phyloP scores from a whole-genome alignment of 495 filamentous ascomycete genomes.

The Melanomma pulvis-pyrius region DNA sequence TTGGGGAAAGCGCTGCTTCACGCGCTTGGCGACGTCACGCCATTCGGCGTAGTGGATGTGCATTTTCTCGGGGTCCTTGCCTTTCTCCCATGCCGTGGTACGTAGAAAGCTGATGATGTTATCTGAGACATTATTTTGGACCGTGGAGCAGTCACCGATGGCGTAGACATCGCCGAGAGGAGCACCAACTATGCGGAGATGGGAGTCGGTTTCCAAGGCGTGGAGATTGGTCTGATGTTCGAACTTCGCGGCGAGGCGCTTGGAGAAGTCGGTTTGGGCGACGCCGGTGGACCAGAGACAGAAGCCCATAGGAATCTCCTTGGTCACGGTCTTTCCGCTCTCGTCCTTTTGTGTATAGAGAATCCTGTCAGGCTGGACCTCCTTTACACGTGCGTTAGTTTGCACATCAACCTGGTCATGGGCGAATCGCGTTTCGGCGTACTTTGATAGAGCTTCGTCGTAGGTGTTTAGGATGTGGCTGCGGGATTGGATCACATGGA shows the following conservation, averaged over 20 bases:
- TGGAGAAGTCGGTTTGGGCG: constrained; percentile 76
- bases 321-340: constrained; percentile 72
- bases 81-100: constrained; percentile 87
- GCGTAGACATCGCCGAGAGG: constrained; percentile 95
- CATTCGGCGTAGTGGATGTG: constrained; percentile 85
- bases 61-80: constrained; percentile 80
- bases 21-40: constrained; percentile 76
- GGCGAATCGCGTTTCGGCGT: constrained; percentile 86
- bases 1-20: constrained; percentile 90
- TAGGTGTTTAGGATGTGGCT: constrained; percentile 98
- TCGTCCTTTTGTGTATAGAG: constrained; percentile 81
- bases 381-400: constrained; percentile 88
- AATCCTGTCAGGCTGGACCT: constrained; percentile 80
- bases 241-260: constrained; percentile 70
- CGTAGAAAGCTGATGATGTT: constrained; percentile 87
- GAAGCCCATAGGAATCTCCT: constrained; percentile 94
- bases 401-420: constrained; percentile 89
- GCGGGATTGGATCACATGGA: constrained; percentile 93
- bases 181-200: constrained; percentile 87
- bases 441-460: constrained; percentile 89
- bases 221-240: constrained; percentile 79
- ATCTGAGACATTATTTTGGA: constrained; percentile 91
- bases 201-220: constrained; percentile 92
- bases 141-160: constrained; percentile 95
- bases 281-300: constrained; percentile 99